phyloP scores from a whole-genome alignment of 306 rosid species.

The Rosa persica region DNA sequence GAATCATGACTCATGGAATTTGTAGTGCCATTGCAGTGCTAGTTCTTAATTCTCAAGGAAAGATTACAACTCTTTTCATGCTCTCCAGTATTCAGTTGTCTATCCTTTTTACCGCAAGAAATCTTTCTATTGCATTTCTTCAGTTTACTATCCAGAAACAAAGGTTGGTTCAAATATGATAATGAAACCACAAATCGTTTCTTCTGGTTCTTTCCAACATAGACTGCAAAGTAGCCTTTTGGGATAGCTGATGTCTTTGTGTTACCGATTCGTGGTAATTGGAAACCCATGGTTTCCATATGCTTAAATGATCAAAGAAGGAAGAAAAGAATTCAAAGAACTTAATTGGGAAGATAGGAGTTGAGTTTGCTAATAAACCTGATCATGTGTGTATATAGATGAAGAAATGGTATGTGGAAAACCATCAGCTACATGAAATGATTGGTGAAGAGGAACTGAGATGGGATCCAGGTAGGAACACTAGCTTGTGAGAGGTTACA shows the following conservation, averaged over 20 bases:
- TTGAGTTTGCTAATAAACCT: not conserved
- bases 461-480: not conserved
- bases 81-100: too few species aligned
- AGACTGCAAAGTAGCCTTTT: not conserved
- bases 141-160: not conserved
- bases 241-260: slow-evolving; percentile 5
- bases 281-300: not conserved
- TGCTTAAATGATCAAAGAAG: not conserved
- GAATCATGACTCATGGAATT: not conserved
- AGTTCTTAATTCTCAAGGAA: too few species aligned
- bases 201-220: not conserved
- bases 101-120: too few species aligned
- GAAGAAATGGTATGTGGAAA: not conserved
- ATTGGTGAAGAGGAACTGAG: not conserved
- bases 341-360: not conserved
- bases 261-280: not conserved
- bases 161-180: not conserved
- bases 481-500: not conserved
- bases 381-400: not conserved
- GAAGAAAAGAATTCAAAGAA: not conserved
- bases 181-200: not conserved
- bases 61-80: too few species aligned
- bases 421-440: not conserved
- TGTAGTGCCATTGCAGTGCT: not conserved
- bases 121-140: not conserved